phyloP scores from a whole-genome alignment of 116 monocot species.

The Phalaenopsis hybrid region DNA sequence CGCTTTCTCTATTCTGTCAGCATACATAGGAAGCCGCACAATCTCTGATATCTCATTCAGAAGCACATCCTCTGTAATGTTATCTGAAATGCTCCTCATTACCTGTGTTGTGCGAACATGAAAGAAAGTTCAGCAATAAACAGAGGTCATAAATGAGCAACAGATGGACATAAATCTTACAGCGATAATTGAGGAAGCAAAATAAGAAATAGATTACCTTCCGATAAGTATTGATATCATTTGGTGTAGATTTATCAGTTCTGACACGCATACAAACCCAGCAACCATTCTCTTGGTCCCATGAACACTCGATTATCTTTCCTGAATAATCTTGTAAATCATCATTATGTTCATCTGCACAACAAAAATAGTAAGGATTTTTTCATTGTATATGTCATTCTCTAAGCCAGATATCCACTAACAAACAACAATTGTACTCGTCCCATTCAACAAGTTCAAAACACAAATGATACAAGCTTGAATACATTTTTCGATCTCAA shows the following conservation, averaged over 20 bases:
- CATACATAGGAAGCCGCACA: constrained; percentile 82
- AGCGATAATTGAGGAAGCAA: background rate
- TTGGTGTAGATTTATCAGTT: constrained; percentile 73
- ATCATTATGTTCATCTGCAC: constrained; percentile 24
- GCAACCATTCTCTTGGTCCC: constrained; percentile 43
- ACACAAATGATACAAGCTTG: too few relatives aligned
- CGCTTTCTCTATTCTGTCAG: constrained; percentile 72
- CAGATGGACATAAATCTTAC: background rate
- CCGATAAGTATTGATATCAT: constrained; percentile 87
- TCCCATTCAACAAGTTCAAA: too few relatives aligned
- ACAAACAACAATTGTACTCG: too few relatives aligned
- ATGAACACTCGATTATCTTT: constrained; percentile 81
- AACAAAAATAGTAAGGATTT: background rate
- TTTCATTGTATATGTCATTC: background rate
- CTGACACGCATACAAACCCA: constrained; percentile 89
- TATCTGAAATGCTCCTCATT: constrained; percentile 82
- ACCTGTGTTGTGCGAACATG: constrained; percentile 33
- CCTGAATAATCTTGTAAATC: constrained; percentile 44
- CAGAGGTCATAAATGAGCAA: background rate
- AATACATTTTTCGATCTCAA: too few relatives aligned
- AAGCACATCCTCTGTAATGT: constrained; percentile 89
- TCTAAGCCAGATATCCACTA: background rate
- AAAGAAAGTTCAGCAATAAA: background rate
- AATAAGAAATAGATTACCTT: constrained; percentile 36
- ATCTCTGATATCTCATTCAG: constrained; percentile 77